Evolutionary conservation across 345 rosid genomes (phyloP), one percentile per base, ranked within the genome.

Genomic region (Schrenkiella parvula): DNA sequence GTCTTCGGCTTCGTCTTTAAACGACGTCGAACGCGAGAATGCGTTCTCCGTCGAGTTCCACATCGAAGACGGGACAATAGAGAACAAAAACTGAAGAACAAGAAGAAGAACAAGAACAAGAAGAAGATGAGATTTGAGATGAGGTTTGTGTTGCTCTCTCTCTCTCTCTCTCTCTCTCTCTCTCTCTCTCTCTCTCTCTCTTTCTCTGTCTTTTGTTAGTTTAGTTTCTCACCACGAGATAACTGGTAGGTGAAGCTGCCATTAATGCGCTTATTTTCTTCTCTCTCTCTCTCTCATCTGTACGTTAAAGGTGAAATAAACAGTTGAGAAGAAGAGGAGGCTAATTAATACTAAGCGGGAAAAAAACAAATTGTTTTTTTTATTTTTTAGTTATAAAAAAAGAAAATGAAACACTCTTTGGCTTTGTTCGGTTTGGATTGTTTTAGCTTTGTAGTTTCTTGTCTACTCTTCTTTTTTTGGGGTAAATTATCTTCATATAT

Each of bases 1-100:
- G 14, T 90, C 85, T 17, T 81, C 87, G 0, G 71, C 88, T 25
- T 79, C 84, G 70, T 86, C 91, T 72, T 78, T 68, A 56, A 80
- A 82, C 74, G 97, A 89, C 47, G 88, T 57, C 76, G 95, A 62
- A 66, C 92, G 81, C n/a, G 87, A 72, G 66, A 93, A 88, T 22
- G 78, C 85, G 56, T 84, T 89, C 82, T 89, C 95, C 74, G 83
- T 84, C 70, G 96, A 83, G 73, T 81, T 91, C 98, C 98, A 93
- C 98, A 93, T 79, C 52, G 21, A n/a, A n/a, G n/a, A n/a, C n/a
- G n/a, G n/a, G n/a, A n/a, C n/a, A n/a, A n/a, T n/a, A n/a, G n/a
- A n/a, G n/a, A n/a, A n/a, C n/a, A n/a, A n/a, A n/a, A n/a, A n/a
- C n/a, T n/a, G n/a, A n/a, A n/a, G 8, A 26, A 17, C 0, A 17